Conservation (phyloP, 2,329 filamentous ascomycete genomes). For the Leptoxyphium fumago region DNA sequence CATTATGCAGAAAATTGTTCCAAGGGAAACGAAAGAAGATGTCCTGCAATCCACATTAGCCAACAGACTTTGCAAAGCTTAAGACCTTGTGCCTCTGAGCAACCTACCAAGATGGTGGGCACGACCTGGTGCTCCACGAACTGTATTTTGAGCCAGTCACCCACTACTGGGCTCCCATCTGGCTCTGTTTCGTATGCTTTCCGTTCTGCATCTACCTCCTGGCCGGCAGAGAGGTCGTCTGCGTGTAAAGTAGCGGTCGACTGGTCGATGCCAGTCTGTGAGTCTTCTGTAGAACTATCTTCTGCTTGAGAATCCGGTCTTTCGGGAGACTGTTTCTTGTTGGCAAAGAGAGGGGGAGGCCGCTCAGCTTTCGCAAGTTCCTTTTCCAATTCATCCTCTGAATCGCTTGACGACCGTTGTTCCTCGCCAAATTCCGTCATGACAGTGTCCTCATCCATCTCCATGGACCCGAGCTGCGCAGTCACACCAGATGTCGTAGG, state of each 20-base stretch:
- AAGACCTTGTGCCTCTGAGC: background rate
- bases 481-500: constrained; percentile 40
- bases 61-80: background rate
- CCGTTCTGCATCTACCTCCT: constrained; percentile 8
- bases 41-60: constrained; percentile 39
- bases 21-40: constrained; percentile 98
- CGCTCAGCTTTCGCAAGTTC: constrained; percentile 36
- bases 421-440: constrained; percentile 26
- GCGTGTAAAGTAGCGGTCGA: constrained; percentile 19
- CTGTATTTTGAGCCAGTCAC: constrained; percentile 87
- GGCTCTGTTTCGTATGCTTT: constrained; percentile 39
- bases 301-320: constrained; percentile 10
- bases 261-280: constrained; percentile 12
- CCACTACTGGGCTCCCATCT: constrained; percentile 65
- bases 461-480: constrained; percentile 41
- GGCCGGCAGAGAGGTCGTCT: constrained; percentile 6
- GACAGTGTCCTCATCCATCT: constrained; percentile 43
- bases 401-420: constrained; percentile 20
- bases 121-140: constrained; percentile 93
- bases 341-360: constrained; percentile 50
- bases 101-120: constrained; percentile 77
- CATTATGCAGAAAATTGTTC: constrained; percentile 99
- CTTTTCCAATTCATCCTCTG: constrained; percentile 17
- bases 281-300: constrained; percentile 2
- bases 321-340: constrained; percentile 20